phyloP scores from a whole-genome alignment of 768 basidiomycete species.

The Cyclocybe cylindracea region DNA sequence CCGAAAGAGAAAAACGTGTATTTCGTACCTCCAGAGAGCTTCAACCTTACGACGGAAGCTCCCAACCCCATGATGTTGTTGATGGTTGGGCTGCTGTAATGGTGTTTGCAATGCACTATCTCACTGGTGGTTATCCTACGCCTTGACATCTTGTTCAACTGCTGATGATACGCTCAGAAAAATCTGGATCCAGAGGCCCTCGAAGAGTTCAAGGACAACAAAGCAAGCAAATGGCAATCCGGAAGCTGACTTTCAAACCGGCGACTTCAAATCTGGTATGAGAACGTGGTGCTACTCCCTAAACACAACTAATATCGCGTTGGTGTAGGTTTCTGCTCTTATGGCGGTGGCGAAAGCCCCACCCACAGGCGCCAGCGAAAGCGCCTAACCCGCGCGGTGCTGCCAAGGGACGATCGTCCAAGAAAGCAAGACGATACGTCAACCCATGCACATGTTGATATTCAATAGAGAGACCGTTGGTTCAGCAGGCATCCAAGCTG shows the following conservation, averaged over 20 bases:
- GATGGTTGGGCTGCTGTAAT: slow-evolving; percentile 68
- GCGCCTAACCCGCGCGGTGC: slow-evolving; percentile 4
- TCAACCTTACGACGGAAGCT: slow-evolving; percentile 75
- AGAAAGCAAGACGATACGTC: slow-evolving; percentile 36
- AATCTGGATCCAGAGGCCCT: slow-evolving; percentile 72
- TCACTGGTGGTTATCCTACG: slow-evolving; percentile 52
- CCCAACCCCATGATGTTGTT: slow-evolving; percentile 84
- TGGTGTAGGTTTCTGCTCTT: slow-evolving; percentile 21
- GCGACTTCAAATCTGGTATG: slow-evolving; percentile 59
- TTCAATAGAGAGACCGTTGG: background rate
- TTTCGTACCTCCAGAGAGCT: slow-evolving; percentile 70
- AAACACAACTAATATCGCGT: background rate
- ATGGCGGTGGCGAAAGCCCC: slow-evolving; percentile 21
- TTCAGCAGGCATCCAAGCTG: too few species aligned
- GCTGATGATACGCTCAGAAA: slow-evolving; percentile 48
- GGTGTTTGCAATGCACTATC: slow-evolving; percentile 73
- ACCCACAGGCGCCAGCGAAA: slow-evolving; percentile 4
- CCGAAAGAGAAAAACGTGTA: slow-evolving; percentile 61
- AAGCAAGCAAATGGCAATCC: slow-evolving; percentile 53
- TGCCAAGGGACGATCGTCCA: slow-evolving; percentile 28
- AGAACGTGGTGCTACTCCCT: background rate
- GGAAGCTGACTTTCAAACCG: too few species aligned
- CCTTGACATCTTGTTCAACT: background rate
- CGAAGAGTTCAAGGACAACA: slow-evolving; percentile 67
- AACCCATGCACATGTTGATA: background rate